Evolutionary conservation across 2,329 filamentous ascomycete species (phyloP).

Genomic region (Ceratocystis lukuohia): DNA sequence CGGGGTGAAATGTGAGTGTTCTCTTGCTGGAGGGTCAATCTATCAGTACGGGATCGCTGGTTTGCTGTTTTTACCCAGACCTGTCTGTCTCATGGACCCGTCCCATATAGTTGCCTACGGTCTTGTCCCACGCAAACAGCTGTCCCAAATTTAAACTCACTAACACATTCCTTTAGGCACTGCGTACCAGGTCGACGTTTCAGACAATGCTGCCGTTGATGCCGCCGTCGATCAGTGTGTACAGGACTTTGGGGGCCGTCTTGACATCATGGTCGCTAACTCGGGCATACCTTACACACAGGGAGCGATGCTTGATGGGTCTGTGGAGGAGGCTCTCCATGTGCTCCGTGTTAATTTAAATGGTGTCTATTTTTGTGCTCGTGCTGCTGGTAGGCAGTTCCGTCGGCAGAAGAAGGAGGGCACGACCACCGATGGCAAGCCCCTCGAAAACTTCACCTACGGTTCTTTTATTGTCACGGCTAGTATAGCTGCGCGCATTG

Average conservation of each 20-base stretch:
- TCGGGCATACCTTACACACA: conserved; percentile 54
- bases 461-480: conserved; percentile 69
- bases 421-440: conserved; percentile 47
- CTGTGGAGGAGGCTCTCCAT: conserved; percentile 49
- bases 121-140: not conserved
- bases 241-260: conserved; percentile 22
- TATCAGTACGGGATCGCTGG: too few species aligned
- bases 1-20: conserved; percentile 49
- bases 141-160: not conserved
- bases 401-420: conserved; percentile 55
- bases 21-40: not conserved
- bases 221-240: conserved; percentile 43
- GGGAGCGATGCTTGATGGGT: conserved; percentile 52
- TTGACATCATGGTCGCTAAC: conserved; percentile 46
- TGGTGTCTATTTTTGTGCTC: conserved; percentile 65
- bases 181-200: conserved; percentile 46
- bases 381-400: conserved; percentile 56
- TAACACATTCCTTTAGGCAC: conserved; percentile 33
- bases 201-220: conserved; percentile 34
- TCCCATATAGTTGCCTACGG: too few species aligned
- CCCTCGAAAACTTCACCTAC: conserved; percentile 44
- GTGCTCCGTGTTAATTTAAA: conserved; percentile 62
- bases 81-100: not conserved
- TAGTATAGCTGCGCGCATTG: conserved; percentile 65
- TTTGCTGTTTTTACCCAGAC: not conserved